Evolutionary conservation across 441 rosid species (phyloP), one percentile per base, ranked within the genome.

Genomic region (Geranium incanum): DNA sequence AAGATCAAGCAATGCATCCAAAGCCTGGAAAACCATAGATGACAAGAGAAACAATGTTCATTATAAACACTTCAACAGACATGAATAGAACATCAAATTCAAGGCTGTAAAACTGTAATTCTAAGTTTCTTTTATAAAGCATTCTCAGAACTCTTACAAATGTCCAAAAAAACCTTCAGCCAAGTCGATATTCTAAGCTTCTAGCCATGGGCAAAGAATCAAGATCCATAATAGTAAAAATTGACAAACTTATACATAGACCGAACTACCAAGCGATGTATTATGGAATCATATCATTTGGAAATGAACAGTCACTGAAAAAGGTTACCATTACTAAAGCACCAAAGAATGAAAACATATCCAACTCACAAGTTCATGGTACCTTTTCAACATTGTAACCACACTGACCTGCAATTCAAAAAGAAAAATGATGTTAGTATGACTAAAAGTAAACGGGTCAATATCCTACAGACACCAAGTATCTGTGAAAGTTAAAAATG

Each of bases 301-400:
- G 62, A 0, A 55, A 55, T 55, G 7, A 55, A 15, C 7, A 55
- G 23, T 55, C 21, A 55, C 6, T 55, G 62, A 55, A 16, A 55
- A 55, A 2, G 62, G 8, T 55, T 12, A 52, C 62, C 62, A 55
- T 18, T 13, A 55, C 62, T 16, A 13, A 55, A 15, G 7, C 16
- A 55, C 6, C 23, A 55, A 5, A 15, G 21, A 15, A 55, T 18
- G 0, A 5, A 55, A 55, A 16, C 62, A 55, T 13, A 16, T 72
- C 70, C 63, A 68, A 66, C 76, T 16, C 36, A 65, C 6, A 77
- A 71, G 64, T 67, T 74, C 66, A 69, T 67, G 43, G 50, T 86
- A 93, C 98, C 98, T 84, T 88, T 63, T 84, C 89, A 66, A 87
- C 82, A 77, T 88, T 72, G 77, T 89, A 84, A 9, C 92, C 87